Base-by-base conservation (phyloP, 2,329 filamentous ascomycete species). In the Cladosporium phlei region DNA sequence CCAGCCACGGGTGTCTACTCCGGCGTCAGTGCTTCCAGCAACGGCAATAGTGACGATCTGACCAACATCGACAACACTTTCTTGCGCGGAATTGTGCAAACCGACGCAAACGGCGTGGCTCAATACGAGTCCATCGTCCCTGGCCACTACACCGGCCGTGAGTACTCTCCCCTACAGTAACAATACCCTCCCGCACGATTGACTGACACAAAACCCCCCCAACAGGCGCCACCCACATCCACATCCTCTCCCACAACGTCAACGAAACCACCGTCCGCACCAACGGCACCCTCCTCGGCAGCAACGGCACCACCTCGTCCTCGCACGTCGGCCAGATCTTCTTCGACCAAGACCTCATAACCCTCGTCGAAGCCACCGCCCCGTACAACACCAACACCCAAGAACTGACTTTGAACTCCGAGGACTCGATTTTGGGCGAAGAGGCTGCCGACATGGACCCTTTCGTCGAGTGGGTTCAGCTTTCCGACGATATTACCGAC, bases 291-390 rank as follows among this genome's bases (percentile, higher is more conserved):
- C 71, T 78, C 51, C 62, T 65, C 30, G 75, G 70, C 50, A 71
- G 77, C 48, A 73, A 75, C 10, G 78, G 83, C 62, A 52, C 55
- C 20, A 49, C 53, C 4, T 69, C 65, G 40, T 71, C 77, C 48
- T 73, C 75, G 6, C 80, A 85, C 42, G 70, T 83, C 28, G 80
- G 80, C 16, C 81, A 85, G 60, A 57, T 80, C 45, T 84, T 79
- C 70, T 79, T 79, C 46, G 78, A 84, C 61, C 74, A 82, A 59
- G 67, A 69, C 52, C 72, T 84, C 9, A 73, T 78, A 54, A 58
- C 56, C 21, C 53, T 67, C 30, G 76, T 82, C 46, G 74, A 80
- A 52, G 59, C 61, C n/a, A 66, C 64, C 1, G 47, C 57, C 0
- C 73, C 75, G 6, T 70, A 70, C 61, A 67, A 59, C 56, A 66